Evolutionary conservation across 208 protist genomes (phyloP), one percentile per base, ranked within the genome.

Genomic region (Trypanosoma brucei): DNA sequence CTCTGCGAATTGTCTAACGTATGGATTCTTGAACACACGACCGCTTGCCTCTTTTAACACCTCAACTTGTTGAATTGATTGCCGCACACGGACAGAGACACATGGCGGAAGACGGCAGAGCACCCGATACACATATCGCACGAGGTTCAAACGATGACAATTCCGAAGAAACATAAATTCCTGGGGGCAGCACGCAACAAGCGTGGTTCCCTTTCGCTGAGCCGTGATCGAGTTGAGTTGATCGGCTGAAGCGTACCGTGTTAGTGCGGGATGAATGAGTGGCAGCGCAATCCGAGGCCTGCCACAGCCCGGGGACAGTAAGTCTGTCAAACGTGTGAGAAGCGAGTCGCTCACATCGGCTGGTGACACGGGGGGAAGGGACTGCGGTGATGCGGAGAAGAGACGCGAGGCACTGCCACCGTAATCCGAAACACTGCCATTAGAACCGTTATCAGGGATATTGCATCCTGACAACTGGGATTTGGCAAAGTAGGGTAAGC

Each of bases 111-210:
- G 65, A 5, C 70, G 75, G 46, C 81, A 88, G 49, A 90, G 53
- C 33, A 94, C 88, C 14, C 81, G 81, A 52, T 84, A 90, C 3
- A 74, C 72, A 44, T 53, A 65, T 22, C 74, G 76, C 50, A 93
- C 81, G 3, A 93, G 55, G 9, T 75, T 78, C 36, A 90, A 60
- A 50, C 78, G 81, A 34, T 68, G 70, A 37, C 75, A 72, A 36
- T 92, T 87, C 8, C 84, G 81, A 8, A 94, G 30, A 62, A 91
- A 79, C 31, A 82, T 51, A 13, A 83, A 78, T 14, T 85, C 79
- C 13, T 68, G 66, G 3, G 62, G 67, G 4, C 68, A 67, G 14
- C 44, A 38, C 3, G 79, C 70, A n/a, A 88, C 57, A 31, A 92
- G 59, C 22, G 79, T 72, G 0, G 86, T 57, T 5, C 88, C 88